Conservation (phyloP, 805 yeast genomes). For the Candida qinlingensis region DNA sequence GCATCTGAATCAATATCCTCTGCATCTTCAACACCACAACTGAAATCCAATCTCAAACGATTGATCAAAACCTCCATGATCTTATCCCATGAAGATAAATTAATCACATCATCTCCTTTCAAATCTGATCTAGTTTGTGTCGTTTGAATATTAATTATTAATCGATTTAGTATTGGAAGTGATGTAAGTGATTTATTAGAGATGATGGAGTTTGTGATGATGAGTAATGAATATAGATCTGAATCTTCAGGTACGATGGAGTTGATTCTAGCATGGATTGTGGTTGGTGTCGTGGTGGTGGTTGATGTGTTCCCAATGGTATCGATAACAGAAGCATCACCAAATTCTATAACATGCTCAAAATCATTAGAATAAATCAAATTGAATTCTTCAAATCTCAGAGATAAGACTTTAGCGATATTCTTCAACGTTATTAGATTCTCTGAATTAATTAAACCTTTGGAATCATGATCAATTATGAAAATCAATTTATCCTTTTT, state of each 20-base stretch:
- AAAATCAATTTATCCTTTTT: slow-evolving; percentile 14
- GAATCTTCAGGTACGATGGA: not conserved
- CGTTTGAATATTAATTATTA: slow-evolving; percentile 11
- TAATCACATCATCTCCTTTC: slow-evolving; percentile 1
- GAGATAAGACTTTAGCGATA: slow-evolving; percentile 16
- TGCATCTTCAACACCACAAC: not conserved
- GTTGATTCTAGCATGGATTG: not conserved
- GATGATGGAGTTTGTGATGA: slow-evolving; percentile 13
- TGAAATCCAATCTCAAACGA: slow-evolving; percentile 12
- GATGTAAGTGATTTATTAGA: slow-evolving; percentile 1
- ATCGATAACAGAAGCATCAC: slow-evolving; percentile 3
- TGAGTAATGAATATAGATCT: slow-evolving; percentile 10
- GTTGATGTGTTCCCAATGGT: not conserved
- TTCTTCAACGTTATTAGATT: slow-evolving; percentile 14
- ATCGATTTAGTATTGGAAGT: slow-evolving; percentile 13
- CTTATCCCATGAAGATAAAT: slow-evolving; percentile 19
- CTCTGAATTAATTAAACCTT: not conserved
- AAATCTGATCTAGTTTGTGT: not conserved
- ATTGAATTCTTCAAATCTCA: slow-evolving; percentile 11
- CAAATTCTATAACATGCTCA: slow-evolving; percentile 2
- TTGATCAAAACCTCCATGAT: slow-evolving; percentile 22
- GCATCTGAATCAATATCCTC: slow-evolving; percentile 2
- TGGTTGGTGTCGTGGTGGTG: not conserved
- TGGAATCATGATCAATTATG: slow-evolving; percentile 13
- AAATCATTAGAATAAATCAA: slow-evolving; percentile 15